These are phyloP conservation scores for Ogataea sp. DNA, from an alignment of 805 yeast genomes.

Conservation along the genomic window DNA sequence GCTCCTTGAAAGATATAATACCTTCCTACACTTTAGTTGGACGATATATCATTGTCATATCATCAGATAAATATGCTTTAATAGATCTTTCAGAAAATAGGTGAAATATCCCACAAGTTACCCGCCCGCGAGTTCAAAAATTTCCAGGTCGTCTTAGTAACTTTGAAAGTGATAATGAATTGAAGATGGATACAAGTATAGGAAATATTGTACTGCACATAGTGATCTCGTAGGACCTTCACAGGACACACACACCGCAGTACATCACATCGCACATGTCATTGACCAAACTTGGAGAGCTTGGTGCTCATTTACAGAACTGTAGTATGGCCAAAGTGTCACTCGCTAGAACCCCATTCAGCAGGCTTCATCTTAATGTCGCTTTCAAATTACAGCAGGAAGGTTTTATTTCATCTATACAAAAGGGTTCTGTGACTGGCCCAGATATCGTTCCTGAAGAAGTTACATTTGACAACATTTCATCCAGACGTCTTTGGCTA, in stretches of 20 bases:
- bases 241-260: neutral
- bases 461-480: conserved; percentile 78
- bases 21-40: no score
- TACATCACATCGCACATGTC: conserved; percentile 76
- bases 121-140: no score
- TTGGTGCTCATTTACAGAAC: conserved; percentile 86
- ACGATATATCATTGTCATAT: no score
- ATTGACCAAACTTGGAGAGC: conserved; percentile 71
- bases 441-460: conserved; percentile 75
- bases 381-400: conserved; percentile 82
- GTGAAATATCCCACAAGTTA: neutral
- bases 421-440: conserved; percentile 75
- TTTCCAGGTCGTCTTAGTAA: no score
- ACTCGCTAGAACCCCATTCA: conserved; percentile 74
- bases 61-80: no score
- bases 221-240: no score
- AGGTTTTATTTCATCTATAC: conserved; percentile 80
- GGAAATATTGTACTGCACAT: neutral
- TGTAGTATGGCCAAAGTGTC: conserved; percentile 69
- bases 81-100: no score
- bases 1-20: no score
- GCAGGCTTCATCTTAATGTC: conserved; percentile 74
- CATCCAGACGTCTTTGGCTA: conserved; percentile 85
- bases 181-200: no score
- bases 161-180: no score